phyloP scores from a whole-genome alignment of 768 basidiomycete genomes.

The Lactifluus piperatus region DNA sequence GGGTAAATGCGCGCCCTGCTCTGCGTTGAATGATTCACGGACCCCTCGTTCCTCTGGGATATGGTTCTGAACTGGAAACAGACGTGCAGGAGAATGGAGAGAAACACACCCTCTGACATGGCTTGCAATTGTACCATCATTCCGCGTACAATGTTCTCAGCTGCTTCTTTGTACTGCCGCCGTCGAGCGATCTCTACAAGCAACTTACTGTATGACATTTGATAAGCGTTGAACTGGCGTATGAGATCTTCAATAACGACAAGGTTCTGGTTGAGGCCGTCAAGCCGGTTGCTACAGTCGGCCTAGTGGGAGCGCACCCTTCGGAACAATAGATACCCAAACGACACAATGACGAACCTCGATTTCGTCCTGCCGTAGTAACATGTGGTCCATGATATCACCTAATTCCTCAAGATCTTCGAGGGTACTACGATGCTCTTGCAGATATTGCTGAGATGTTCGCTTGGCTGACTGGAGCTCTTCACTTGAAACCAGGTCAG shows the following conservation, averaged over 20 bases:
- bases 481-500: conserved; percentile 33
- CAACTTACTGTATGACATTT: conserved; percentile 64
- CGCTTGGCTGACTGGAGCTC: conserved; percentile 39
- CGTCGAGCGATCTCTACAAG: conserved; percentile 66
- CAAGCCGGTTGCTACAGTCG: conserved; percentile 46
- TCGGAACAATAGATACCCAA: neutral
- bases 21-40: conserved; percentile 60
- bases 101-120: conserved; percentile 52
- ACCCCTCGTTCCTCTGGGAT: conserved; percentile 57
- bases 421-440: conserved; percentile 41
- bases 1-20: conserved; percentile 66
- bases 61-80: neutral
- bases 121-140: conserved; percentile 58
- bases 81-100: neutral
- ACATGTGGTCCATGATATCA: conserved; percentile 72
- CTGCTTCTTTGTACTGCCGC: conserved; percentile 53
- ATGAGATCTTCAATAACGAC: conserved; percentile 55
- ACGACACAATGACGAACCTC: conserved; percentile 39
- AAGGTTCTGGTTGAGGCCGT: conserved; percentile 51
- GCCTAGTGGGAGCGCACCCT: conserved; percentile 27
- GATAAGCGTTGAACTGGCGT: conserved; percentile 58
- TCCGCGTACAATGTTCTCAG: conserved; percentile 52
- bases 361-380: conserved; percentile 55
- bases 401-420: conserved; percentile 69
- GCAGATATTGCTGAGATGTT: conserved; percentile 38